A percentile compares a stretch with the other conserved stretches of the same genome.
These are phyloP conservation scores for Gaultheria prostrata DNA, from an alignment of 148 eudicot species.

Conservation along the genomic window DNA sequence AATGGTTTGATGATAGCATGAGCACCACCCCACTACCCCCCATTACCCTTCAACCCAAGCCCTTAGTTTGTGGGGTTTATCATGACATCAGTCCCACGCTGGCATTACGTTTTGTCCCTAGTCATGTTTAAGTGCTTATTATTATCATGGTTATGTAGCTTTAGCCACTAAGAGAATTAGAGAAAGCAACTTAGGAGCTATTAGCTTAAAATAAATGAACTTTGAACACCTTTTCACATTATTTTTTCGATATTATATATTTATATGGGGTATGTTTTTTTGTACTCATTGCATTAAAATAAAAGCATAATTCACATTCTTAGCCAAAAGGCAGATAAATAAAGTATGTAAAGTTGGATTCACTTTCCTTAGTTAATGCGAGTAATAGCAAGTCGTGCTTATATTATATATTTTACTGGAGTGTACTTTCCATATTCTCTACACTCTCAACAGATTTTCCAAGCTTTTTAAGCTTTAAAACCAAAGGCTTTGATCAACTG, in stretches of 20 bases:
- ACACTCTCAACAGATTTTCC: neutral
- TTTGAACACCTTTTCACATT: conserved; percentile 7
- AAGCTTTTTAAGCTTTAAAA: neutral
- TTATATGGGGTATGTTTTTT: neutral
- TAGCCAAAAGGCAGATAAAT: conserved; percentile 9
- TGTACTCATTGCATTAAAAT: neutral
- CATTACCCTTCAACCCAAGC: conserved; percentile 4
- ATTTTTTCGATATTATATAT: neutral
- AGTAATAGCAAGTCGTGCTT: neutral
- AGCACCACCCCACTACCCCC: conserved; percentile 35
- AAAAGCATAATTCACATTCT: neutral
- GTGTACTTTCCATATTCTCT: neutral
- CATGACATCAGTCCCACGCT: conserved; percentile 55
- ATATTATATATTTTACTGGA: neutral
- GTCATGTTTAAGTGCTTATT: neutral
- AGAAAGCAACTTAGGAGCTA: neutral
- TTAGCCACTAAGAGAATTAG: neutral
- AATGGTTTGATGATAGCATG: conserved; percentile 45
- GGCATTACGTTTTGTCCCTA: conserved; percentile 43
- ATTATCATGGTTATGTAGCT: neutral
- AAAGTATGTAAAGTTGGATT: neutral
- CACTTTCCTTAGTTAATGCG: neutral
- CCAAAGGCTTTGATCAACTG: neutral
- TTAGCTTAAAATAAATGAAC: conserved; percentile 4
- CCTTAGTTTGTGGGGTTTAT: conserved; percentile 29